Evolutionary conservation across 306 rosid genomes (phyloP), one percentile per base, ranked within the genome.

Genomic region (Mimosa bimucronata): DNA sequence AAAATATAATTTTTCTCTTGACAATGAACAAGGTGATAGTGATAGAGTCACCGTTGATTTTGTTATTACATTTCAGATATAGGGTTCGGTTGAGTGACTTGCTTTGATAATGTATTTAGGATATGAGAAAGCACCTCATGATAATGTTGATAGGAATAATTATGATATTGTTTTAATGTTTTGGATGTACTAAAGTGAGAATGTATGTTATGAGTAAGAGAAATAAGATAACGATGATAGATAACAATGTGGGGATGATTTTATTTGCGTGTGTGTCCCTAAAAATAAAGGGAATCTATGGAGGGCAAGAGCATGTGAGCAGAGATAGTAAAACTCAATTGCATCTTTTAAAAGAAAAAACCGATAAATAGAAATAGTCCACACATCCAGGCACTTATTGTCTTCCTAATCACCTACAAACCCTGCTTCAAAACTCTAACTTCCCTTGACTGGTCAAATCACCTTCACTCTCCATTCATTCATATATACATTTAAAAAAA

Each of bases 401-500:
- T 48, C 44, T 30, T 52, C 2, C 10, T 52, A 52, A 52, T 52
- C n/a, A 15, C 7, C 55, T 48, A 48, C n/a, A 48, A 48, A 3
- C 30, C 13, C 31, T 21, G 15, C 16, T n/a, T 34, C 77, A 50
- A 48, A 25, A 64, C 38, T 31, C 58, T 18, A 18, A 50, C n/a
- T 71, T 14, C 10, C 30, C 4, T 4, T 7, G 77, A 73, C 66
- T 9, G 50, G 77, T 53, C 77, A 73, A 73, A 73, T 31, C 38
- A 26, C 3, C 15, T 57, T 7, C 6, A 7, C 11, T 23, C 29
- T 52, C 0, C 7, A 18, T 50, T 50, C 23, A 34, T 34, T 34
- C 38, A 34, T 34, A 34, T 42, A 50, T 50, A 50, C 0, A 15
- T 55, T 55, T 19, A 1, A 6, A 9, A 8, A 23, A 55, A n/a